Percentiles rank a stretch among this genome's conserved stretches.
Evolutionary conservation across 2,329 filamentous ascomycete genomes (phyloP).

Genomic region (Cephalotrichum gorgonifer): DNA sequence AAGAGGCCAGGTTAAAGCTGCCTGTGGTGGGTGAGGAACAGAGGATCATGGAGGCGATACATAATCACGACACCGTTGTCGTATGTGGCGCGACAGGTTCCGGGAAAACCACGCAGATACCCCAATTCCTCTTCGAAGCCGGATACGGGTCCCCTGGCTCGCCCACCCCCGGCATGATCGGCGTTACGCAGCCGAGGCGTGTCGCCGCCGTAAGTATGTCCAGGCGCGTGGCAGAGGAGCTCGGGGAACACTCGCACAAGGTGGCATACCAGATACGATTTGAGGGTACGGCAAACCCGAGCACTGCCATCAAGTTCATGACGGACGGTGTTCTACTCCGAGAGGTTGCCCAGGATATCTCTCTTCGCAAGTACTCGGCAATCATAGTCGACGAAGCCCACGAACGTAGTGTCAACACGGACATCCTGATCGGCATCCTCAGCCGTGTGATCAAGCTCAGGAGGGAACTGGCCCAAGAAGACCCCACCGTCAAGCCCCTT

Average conservation of each 20-base stretch:
- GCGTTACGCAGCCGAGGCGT: slow-evolving; percentile 85
- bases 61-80: slow-evolving; percentile 82
- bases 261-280: slow-evolving; percentile 95
- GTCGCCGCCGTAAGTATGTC: slow-evolving; percentile 97
- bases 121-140: slow-evolving; percentile 90
- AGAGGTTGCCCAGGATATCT: slow-evolving; percentile 83
- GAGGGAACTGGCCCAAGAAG: slow-evolving; percentile 61
- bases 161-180: slow-evolving; percentile 83
- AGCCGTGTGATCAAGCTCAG: slow-evolving; percentile 84
- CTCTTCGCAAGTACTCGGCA: slow-evolving; percentile 80
- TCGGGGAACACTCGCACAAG: slow-evolving; percentile 64
- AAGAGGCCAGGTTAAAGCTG: slow-evolving; percentile 66
- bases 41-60: slow-evolving; percentile 93
- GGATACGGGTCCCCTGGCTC: slow-evolving; percentile 75
- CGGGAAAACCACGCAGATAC: slow-evolving; percentile 94
- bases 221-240: slow-evolving; percentile 76
- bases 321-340: slow-evolving; percentile 92
- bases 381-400: slow-evolving; percentile 96
- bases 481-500: slow-evolving; percentile 62
- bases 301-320: slow-evolving; percentile 96
- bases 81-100: slow-evolving; percentile 93
- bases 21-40: slow-evolving; percentile 94
- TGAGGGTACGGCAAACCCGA: slow-evolving; percentile 67
- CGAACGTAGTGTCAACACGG: slow-evolving; percentile 93
- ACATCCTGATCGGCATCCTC: slow-evolving; percentile 95